Evolutionary conservation across 257 asterid species (phyloP).

Genomic region (Avicennia marina): DNA sequence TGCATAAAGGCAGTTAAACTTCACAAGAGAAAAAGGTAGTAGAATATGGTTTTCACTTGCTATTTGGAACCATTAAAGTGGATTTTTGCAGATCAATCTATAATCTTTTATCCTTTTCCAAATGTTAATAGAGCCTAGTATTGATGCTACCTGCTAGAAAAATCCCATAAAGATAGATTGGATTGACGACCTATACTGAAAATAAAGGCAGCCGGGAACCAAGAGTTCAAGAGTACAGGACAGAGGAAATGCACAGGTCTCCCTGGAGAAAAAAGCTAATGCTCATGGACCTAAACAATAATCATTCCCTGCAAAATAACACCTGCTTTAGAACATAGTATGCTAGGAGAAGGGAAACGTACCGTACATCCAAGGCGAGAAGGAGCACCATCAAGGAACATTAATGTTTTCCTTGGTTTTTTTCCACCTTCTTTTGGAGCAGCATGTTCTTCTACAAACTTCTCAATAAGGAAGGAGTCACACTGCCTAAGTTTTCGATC

Average conservation of each 20-base stretch:
- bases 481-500: conserved; percentile 79
- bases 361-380: conserved; percentile 86
- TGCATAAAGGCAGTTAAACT: too few relatives aligned
- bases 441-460: conserved; percentile 79
- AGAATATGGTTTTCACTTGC: background rate
- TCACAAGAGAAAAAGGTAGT: too few relatives aligned
- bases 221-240: too few relatives aligned
- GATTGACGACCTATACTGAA: too few relatives aligned
- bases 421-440: conserved; percentile 60
- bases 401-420: conserved; percentile 72
- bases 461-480: conserved; percentile 69
- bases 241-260: too few relatives aligned
- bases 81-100: too few relatives aligned
- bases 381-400: conserved; percentile 93
- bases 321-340: conserved; percentile 10
- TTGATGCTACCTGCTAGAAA: too few relatives aligned
- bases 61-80: background rate
- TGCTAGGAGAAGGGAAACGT: conserved; percentile 27
- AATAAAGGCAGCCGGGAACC: too few relatives aligned
- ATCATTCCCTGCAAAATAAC: background rate
- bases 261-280: too few relatives aligned
- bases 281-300: conserved; percentile 1
- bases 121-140: too few relatives aligned
- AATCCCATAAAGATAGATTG: too few relatives aligned
- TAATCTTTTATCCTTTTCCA: background rate